A percentile compares a stretch with the other conserved stretches of the same genome.
phyloP scores from a whole-genome alignment of 768 basidiomycete genomes.

The Tylopilus felleus region DNA sequence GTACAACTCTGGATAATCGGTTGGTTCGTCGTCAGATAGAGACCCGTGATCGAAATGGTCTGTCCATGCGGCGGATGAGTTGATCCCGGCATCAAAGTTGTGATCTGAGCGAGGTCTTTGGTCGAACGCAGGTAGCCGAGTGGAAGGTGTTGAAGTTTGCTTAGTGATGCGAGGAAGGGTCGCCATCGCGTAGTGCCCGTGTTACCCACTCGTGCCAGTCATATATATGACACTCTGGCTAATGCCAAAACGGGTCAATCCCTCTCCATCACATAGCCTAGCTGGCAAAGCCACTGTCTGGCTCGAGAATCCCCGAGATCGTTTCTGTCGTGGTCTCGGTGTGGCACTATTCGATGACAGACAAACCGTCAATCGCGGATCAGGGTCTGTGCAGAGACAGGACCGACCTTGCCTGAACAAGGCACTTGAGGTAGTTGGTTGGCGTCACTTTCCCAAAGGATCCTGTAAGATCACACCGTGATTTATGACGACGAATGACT shows the following conservation, averaged over 20 bases:
- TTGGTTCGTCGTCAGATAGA: constrained; percentile 53
- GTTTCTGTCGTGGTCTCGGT: not conserved
- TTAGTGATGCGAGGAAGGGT: constrained; percentile 36
- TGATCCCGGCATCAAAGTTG: constrained; percentile 75
- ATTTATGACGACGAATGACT: not conserved
- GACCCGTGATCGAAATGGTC: constrained; percentile 48
- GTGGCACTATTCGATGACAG: not conserved
- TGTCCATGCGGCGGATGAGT: constrained; percentile 76
- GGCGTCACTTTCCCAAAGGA: not conserved
- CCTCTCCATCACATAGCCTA: not conserved
- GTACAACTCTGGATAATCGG: constrained; percentile 32
- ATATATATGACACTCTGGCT: not conserved
- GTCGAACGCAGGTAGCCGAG: constrained; percentile 16
- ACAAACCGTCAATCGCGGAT: not conserved
- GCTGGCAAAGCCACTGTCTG: not conserved
- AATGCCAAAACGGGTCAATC: constrained; percentile 2
- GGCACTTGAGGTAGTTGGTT: not conserved
- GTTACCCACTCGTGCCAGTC: not conserved
- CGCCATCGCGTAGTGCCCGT: constrained; percentile 27
- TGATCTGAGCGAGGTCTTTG: constrained; percentile 27
- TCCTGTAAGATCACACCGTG: not conserved
- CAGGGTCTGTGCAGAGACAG: not conserved
- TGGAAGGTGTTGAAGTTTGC: constrained; percentile 17
- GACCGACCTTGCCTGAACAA: constrained; percentile 12
- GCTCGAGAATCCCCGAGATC: not conserved